These are phyloP conservation scores for Saccharomycopsis selenospora DNA, from an alignment of 805 yeast genomes.

Conservation along the genomic window DNA sequence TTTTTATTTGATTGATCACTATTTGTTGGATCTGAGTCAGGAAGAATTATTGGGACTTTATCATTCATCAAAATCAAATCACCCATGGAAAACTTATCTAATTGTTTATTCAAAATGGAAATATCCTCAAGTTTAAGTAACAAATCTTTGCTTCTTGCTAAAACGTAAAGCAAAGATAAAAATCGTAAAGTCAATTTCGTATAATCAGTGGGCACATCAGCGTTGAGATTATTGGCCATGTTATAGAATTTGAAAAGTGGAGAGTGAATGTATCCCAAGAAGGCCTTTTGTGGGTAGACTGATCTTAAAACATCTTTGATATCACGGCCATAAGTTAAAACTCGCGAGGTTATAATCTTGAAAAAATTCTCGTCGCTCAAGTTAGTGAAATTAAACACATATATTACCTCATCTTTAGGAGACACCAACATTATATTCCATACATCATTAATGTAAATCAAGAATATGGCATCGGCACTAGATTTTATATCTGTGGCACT, in stretches of 20 bases:
- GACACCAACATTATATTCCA: constrained; percentile 9
- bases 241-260: not conserved
- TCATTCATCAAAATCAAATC: constrained; percentile 1
- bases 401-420: not conserved
- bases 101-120: not conserved
- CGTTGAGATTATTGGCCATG: not conserved
- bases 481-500: not conserved
- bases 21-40: not conserved
- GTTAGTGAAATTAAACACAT: constrained; percentile 8
- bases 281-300: not conserved
- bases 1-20: not conserved
- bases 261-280: not conserved
- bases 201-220: not conserved
- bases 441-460: constrained; percentile 2
- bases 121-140: not conserved
- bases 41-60: not conserved
- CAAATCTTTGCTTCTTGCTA: not conserved
- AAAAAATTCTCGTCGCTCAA: constrained; percentile 1
- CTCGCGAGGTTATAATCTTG: not conserved
- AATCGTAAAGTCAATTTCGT: not conserved
- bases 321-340: not conserved
- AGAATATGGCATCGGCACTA: not conserved
- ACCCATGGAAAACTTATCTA: not conserved
- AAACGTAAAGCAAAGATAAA: constrained; percentile 1
- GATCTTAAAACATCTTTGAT: constrained; percentile 3